Conservation (phyloP, 2,329 filamentous ascomycete genomes). For the Fusarium camptoceras region DNA sequence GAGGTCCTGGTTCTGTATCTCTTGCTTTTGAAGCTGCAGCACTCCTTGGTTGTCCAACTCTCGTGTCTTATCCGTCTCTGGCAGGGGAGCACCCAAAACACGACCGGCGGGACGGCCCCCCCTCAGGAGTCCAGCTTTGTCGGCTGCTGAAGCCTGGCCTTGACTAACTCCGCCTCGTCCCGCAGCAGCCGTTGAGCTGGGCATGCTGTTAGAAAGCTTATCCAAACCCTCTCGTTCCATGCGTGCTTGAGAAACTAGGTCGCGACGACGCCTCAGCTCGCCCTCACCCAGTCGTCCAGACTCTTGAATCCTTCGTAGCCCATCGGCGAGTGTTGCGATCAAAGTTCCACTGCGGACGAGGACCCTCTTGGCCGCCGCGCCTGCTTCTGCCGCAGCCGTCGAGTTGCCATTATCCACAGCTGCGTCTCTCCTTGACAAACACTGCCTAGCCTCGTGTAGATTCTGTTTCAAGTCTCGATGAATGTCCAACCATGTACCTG, state of each 20-base stretch:
- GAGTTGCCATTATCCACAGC: slow-evolving; percentile 56
- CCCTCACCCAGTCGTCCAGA: slow-evolving; percentile 73
- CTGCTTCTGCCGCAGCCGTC: slow-evolving; percentile 67
- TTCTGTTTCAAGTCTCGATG: slow-evolving; percentile 78
- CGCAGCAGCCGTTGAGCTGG: slow-evolving; percentile 45
- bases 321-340: slow-evolving; percentile 73
- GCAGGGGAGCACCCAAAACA: slow-evolving; percentile 77
- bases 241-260: slow-evolving; percentile 75
- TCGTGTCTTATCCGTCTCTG: slow-evolving; percentile 80
- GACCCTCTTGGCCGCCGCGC: slow-evolving; percentile 78
- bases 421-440: slow-evolving; percentile 74
- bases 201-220: slow-evolving; percentile 71
- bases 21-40: slow-evolving; percentile 76
- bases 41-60: slow-evolving; percentile 83
- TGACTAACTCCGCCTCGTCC: slow-evolving; percentile 59
- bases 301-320: slow-evolving; percentile 69
- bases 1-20: slow-evolving; percentile 80
- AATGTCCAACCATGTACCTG: slow-evolving; percentile 80
- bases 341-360: slow-evolving; percentile 76
- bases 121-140: slow-evolving; percentile 63
- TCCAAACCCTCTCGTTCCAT: slow-evolving; percentile 83
- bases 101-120: slow-evolving; percentile 63
- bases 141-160: slow-evolving; percentile 61
- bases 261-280: slow-evolving; percentile 76
- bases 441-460: slow-evolving; percentile 72